These are phyloP conservation scores for Coniella lustricola DNA, from an alignment of 2,329 filamentous ascomycete species.

Conservation along the genomic window DNA sequence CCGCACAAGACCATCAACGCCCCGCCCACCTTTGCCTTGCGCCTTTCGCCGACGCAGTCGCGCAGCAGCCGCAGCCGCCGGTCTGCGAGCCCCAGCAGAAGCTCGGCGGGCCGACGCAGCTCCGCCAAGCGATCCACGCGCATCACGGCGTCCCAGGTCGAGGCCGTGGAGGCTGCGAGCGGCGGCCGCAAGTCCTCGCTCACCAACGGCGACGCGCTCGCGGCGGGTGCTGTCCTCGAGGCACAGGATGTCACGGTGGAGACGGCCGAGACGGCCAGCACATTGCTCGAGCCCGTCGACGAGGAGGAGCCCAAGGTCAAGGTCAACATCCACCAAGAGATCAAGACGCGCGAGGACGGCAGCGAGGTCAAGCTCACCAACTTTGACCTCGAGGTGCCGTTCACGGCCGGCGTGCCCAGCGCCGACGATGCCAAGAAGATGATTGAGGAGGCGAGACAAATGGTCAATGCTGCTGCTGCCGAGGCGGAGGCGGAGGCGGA, in stretches of 20 bases:
- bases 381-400: slow-evolving; percentile 68
- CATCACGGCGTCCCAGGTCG: slow-evolving; percentile 31
- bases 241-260: slow-evolving; percentile 32
- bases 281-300: slow-evolving; percentile 45
- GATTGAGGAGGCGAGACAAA: slow-evolving; percentile 78
- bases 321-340: slow-evolving; percentile 62
- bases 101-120: slow-evolving; percentile 31
- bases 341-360: slow-evolving; percentile 46
- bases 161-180: slow-evolving; percentile 28
- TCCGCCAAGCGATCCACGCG: slow-evolving; percentile 45
- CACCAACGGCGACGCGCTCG: slow-evolving; percentile 23
- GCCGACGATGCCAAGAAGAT: slow-evolving; percentile 75
- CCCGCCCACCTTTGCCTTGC: slow-evolving; percentile 65
- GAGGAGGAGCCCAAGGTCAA: slow-evolving; percentile 56
- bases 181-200: slow-evolving; percentile 21
- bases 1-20: slow-evolving; percentile 70
- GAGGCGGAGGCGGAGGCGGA: slow-evolving; percentile 27
- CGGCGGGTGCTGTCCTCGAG: slow-evolving; percentile 11
- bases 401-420: slow-evolving; percentile 59
- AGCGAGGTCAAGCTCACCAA: slow-evolving; percentile 64
- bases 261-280: slow-evolving; percentile 43
- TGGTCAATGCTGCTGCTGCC: slow-evolving; percentile 64
- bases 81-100: slow-evolving; percentile 52
- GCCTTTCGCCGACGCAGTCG: slow-evolving; percentile 41
- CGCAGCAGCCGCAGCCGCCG: slow-evolving; percentile 45